Conservation (phyloP, 257 asterid species). For the Penstemon davidsonii region DNA sequence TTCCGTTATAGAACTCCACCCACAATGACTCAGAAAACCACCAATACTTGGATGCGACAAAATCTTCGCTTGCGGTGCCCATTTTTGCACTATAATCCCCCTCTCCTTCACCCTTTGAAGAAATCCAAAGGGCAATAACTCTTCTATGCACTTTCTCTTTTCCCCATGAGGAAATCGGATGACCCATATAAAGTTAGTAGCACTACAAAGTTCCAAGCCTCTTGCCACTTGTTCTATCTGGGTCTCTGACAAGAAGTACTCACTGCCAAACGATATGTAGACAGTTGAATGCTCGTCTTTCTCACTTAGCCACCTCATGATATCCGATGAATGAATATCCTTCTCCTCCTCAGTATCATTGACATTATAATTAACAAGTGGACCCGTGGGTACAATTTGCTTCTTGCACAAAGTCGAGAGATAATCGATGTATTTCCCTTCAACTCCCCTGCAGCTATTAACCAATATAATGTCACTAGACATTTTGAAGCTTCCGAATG, state of each 20-base stretch:
- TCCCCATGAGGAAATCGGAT: conserved; percentile 27
- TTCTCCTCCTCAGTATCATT: neutral
- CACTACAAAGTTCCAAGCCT: conserved; percentile 28
- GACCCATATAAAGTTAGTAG: conserved; percentile 28
- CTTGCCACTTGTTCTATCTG: conserved; percentile 27
- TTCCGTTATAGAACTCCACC: conserved; percentile 36
- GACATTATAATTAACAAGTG: conserved; percentile 9
- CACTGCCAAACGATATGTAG: conserved; percentile 35
- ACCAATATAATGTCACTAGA: conserved; percentile 28
- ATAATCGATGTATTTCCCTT: conserved; percentile 31
- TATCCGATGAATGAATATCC: neutral
- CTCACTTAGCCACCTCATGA: conserved; percentile 32
- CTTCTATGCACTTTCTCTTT: neutral
- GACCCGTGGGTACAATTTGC: conserved; percentile 28
- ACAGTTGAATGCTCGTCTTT: conserved; percentile 25
- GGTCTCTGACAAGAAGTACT: conserved; percentile 28
- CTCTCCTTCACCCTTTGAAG: conserved; percentile 30
- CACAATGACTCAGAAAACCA: conserved; percentile 41
- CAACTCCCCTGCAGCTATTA: conserved; percentile 25
- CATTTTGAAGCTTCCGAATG: conserved; percentile 13
- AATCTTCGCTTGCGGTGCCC: conserved; percentile 38
- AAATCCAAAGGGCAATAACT: conserved; percentile 22
- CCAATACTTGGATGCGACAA: conserved; percentile 35
- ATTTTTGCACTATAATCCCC: conserved; percentile 6
- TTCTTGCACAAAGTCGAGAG: conserved; percentile 23